Base-by-base conservation (phyloP, 2,329 filamentous ascomycete species). In the Dendryphion nanum region DNA sequence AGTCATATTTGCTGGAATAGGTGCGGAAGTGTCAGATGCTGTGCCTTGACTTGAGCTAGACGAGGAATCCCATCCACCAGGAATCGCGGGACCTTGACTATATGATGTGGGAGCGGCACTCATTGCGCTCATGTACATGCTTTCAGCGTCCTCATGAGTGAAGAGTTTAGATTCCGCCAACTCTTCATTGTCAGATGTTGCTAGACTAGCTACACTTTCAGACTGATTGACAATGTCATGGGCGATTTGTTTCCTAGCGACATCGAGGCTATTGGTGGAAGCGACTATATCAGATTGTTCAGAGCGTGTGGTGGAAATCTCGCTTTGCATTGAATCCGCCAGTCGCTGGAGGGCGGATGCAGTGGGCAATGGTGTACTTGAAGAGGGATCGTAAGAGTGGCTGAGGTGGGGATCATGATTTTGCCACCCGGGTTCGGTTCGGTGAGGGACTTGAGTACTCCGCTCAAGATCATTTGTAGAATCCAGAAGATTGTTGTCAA, bases 61-160 rank as follows among this genome's bases (percentile, higher is more conserved):
- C 3, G 65, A 49, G 42, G 63, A 63, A 29, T 63, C 61, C 70
- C 71, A 73, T 6, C 63, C 66, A 17, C 70, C 71, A 18, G 70
- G 70, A 30, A 73, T 48, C 26, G 59, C 45, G 18, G 38, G 42
- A 5, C 40, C 35, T 19, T 46, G 50, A 17, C 52, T 51, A 7
- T 50, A 41, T 26, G 39, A 36, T 3, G 35, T 43, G 17, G 63
- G 59, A 7, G 57, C 59, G 24, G 67, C 64, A 41, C 75, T 79
- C 38, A 81, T 68, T 8, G 77, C 80, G 55, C 81, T 91, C 82
- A 89, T 83, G 53, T 93, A 94, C 82, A 94, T 86, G 61, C 88
- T 93, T 56, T 88, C 82, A 0, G 86, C 86, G 45, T 91, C 86
- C 44, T 89, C 85, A 41, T 89, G 85, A 23, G 79, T 88, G 55